Base-by-base conservation (phyloP, 164 flowering plant genomes). In the Vitis rotundifolia region DNA sequence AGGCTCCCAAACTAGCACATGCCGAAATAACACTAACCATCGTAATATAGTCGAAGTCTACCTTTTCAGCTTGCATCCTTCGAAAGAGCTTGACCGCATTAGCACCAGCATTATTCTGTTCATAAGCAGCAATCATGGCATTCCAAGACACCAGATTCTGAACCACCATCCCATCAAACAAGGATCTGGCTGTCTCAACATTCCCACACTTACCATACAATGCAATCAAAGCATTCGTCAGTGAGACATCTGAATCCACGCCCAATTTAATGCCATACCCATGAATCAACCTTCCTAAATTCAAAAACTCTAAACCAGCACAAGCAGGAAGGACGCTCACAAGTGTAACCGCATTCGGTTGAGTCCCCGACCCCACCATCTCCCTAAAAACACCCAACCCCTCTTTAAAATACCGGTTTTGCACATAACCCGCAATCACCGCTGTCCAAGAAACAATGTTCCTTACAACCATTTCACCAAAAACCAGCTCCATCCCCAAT, bases 1-100 rank as follows among this genome's bases (percentile, higher is more conserved):
- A 76, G 37, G 72, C 76, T 11, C 79, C 81, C 73, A 73, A 68
- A 66, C 73, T 67, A 63, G 81, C 76, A 73, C 85, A 80, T 59
- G 83, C 85, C 51, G 83, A 79, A 63, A 82, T 71, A 6, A 76
- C 76, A 76, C 78, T 77, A 10, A 80, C 78, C 76, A 79, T 47
- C 3, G 79, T 75, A 9, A 77, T 73, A 62, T 68, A 73, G 71
- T 79, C 76, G 28, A 67, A 79, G 14, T 75, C 70, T 14, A 79
- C 67, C 29, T 66, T 68, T 50, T 79, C 77, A 9, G 22, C 58
- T 72, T 64, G 66, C 82, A 82, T 78, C n/a, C 75, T 69, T 8
- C 60, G 72, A 47, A 82, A 82, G 22, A 82, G 75, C 66, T 72
- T 77, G 54, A 79, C 64, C 11, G 83, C 85, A 9, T 73, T 61